Evolutionary conservation across 2,329 filamentous ascomycete species (phyloP).

Genomic region (Sphaceloma murrayae): DNA sequence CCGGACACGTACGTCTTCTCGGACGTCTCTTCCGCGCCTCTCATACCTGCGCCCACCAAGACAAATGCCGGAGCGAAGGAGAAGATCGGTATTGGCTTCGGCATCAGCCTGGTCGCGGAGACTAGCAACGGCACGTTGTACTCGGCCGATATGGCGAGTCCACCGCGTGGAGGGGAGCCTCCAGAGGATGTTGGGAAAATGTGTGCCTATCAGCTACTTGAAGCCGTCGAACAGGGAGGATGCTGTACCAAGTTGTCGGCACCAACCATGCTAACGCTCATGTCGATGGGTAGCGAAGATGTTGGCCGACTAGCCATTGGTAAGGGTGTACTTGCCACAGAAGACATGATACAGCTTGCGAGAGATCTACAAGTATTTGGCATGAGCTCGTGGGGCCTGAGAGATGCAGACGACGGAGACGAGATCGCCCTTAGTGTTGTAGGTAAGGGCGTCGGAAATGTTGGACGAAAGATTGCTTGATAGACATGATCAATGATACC

Average conservation of each 20-base stretch:
- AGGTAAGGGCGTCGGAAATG: slow-evolving; percentile 85
- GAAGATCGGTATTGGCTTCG: slow-evolving; percentile 78
- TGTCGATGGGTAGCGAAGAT: slow-evolving; percentile 97
- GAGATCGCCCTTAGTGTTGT: slow-evolving; percentile 87
- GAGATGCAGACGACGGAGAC: slow-evolving; percentile 52
- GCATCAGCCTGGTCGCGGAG: slow-evolving; percentile 82
- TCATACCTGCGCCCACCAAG: slow-evolving; percentile 62
- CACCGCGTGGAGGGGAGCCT: slow-evolving; percentile 67
- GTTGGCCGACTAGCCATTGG: slow-evolving; percentile 79
- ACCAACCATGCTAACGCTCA: slow-evolving; percentile 69
- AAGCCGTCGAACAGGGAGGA: slow-evolving; percentile 71
- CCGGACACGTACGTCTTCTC: slow-evolving; percentile 84
- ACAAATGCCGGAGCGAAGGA: slow-evolving; percentile 43
- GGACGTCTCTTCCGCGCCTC: slow-evolving; percentile 51
- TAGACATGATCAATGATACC: slow-evolving; percentile 19
- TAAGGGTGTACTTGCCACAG: slow-evolving; percentile 68
- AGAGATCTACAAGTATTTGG: slow-evolving; percentile 84
- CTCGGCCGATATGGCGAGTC: slow-evolving; percentile 69
- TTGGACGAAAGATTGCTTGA: slow-evolving; percentile 74
- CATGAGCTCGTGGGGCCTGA: slow-evolving; percentile 79
- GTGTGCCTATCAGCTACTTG: slow-evolving; percentile 81
- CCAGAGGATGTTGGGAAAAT: slow-evolving; percentile 84
- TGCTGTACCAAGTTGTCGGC: slow-evolving; percentile 66
- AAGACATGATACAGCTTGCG: slow-evolving; percentile 69
- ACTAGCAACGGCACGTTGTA: slow-evolving; percentile 80